phyloP scores from a whole-genome alignment of 495 filamentous ascomycete species.

The Penicillium dipodomyicola region DNA sequence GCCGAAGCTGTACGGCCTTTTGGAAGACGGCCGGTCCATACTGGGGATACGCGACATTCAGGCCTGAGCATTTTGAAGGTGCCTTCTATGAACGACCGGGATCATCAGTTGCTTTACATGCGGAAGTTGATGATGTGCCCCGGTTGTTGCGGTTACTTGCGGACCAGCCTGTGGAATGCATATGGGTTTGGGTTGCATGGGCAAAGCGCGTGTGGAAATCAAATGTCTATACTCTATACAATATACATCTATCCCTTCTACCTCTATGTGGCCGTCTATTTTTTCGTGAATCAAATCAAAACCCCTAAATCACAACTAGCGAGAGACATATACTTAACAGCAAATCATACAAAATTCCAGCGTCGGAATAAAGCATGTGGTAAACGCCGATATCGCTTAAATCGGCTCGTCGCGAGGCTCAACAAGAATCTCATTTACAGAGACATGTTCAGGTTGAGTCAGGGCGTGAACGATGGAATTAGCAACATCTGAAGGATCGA shows the following conservation, averaged over 20 bases:
- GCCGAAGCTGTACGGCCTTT: no score
- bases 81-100: no score
- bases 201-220: conserved; percentile 10
- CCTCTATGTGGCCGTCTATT: conserved; percentile 9
- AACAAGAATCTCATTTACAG: conserved; percentile 69
- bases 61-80: no score
- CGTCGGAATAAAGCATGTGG: neutral
- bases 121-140: neutral
- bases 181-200: conserved; percentile 10
- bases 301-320: conserved; percentile 4
- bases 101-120: neutral
- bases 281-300: conserved; percentile 2
- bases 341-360: conserved; percentile 1
- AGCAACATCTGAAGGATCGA: conserved; percentile 62
- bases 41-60: no score
- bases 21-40: no score
- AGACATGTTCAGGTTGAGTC: conserved; percentile 61
- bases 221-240: conserved; percentile 9
- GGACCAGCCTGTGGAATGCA: neutral
- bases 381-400: conserved; percentile 24
- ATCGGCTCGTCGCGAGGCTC: conserved; percentile 71
- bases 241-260: neutral
- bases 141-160: neutral
- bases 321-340: neutral
- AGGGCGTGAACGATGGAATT: conserved; percentile 62